Base-by-base conservation (phyloP, 1,284 basidiomycete genomes). In the Microbotryomycetes sp. region DNA sequence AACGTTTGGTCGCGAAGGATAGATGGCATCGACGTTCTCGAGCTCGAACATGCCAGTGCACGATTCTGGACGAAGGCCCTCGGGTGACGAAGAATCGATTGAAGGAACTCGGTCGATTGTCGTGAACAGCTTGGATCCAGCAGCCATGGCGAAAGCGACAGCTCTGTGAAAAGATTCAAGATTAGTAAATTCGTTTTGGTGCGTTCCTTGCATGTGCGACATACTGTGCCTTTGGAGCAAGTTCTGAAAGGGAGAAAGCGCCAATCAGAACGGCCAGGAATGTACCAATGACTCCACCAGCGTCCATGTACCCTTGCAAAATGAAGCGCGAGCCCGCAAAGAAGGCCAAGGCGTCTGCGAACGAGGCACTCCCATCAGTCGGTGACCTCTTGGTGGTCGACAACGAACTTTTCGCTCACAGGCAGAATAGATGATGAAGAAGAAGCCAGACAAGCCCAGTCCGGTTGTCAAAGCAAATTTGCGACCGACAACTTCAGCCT, bases 81-180 rank as follows among this genome's bases (percentile, higher is more conserved):
- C 79, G 0, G 83, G 79, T 66, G 84, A 79, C 2, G 85, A 80
- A 4, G 89, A 90, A 76, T 97, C 92, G 71, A 97, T 97, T 3
- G 78, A 73, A 58, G 91, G 84, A 65, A 86, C 78, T 62, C 89
- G 86, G 74, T 94, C 89, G 70, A 97, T 97, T 6, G 92, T 94
- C 51, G 84, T 81, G 74, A 42, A 42, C 36, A 42, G 36, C 19
- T 42, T 42, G 12, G 36, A 12, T 9, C 36, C 36, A 19, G 36
- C 36, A 12, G 36, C 36, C 19, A 42, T 42, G 19, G 36, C 36
- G 19, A 42, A 42, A 12, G 36, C 36, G 82, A 96, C 1, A 97
- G 93, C 94, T 51, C 84, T 81, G 74, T 82, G 96, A 1, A 98
- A 80, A 22, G 53, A 56, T 30, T 89, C 89, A 23, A 92, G 93